These are phyloP conservation scores for Cladosporium austrohemisphaericum DNA, from an alignment of 2,329 filamentous ascomycete genomes.

Conservation along the genomic window DNA sequence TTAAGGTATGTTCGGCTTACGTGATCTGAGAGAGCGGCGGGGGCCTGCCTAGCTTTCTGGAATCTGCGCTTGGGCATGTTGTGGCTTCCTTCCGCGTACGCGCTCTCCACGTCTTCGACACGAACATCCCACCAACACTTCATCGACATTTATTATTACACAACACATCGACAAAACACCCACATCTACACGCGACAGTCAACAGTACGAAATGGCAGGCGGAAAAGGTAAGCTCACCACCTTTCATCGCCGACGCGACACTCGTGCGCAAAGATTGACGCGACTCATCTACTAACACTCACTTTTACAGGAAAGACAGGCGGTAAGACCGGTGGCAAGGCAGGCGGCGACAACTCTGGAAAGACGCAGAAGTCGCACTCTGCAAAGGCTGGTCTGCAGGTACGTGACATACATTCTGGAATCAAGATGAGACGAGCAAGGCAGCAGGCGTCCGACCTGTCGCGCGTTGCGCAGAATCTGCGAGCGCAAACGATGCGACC, in stretches of 20 bases:
- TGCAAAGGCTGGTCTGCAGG: conserved; percentile 90
- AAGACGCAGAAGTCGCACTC: conserved; percentile 94
- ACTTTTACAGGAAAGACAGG: conserved; percentile 54
- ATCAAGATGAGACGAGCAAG: background rate
- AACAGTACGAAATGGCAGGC: conserved; percentile 59
- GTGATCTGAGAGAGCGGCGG: too few relatives aligned
- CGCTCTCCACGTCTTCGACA: too few relatives aligned
- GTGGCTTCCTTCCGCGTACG: too few relatives aligned
- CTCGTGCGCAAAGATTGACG: conserved; percentile 21
- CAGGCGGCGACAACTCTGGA: conserved; percentile 63
- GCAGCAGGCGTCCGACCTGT: background rate
- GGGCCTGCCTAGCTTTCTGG: too few relatives aligned
- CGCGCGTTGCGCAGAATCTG: background rate
- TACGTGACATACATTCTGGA: conserved; percentile 50
- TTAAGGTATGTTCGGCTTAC: too few relatives aligned
- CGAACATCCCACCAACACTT: too few relatives aligned
- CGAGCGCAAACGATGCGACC: background rate
- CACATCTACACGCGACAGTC: conserved; percentile 8
- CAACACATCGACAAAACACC: conserved; percentile 12
- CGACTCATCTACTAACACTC: conserved; percentile 29
- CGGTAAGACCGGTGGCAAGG: conserved; percentile 86
- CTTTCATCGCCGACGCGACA: conserved; percentile 37
- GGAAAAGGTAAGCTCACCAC: conserved; percentile 79
- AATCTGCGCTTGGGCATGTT: too few relatives aligned
- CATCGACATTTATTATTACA: background rate